Conservation (phyloP, 176 grass and related monocot species). For the Oryza punctata region DNA sequence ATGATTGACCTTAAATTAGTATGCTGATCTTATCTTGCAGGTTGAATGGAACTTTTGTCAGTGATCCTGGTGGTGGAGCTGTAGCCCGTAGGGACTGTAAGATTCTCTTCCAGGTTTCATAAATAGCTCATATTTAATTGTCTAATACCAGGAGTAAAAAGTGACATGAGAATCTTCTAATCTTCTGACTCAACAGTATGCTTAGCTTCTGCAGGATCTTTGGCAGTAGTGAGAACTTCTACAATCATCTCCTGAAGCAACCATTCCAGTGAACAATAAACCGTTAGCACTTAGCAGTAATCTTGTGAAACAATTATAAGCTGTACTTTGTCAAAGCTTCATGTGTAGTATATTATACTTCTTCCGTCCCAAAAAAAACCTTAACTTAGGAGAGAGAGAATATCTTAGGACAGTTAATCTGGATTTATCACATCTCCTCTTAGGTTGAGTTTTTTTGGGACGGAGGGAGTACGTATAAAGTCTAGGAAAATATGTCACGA, state of each 20-base stretch:
- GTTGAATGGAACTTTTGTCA: slow-evolving; percentile 37
- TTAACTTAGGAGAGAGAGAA: no score
- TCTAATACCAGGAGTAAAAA: slow-evolving; percentile 36
- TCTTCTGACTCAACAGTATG: not conserved
- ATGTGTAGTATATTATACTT: no score
- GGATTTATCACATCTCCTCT: no score
- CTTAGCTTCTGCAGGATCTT: not conserved
- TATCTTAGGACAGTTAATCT: no score
- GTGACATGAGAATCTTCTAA: slow-evolving; percentile 23
- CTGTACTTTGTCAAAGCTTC: no score
- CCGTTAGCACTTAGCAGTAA: not conserved
- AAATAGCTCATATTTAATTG: slow-evolving; percentile 12
- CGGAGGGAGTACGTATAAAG: no score
- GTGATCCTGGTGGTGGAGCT: slow-evolving; percentile 37
- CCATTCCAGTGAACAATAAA: not conserved
- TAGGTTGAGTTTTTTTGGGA: no score
- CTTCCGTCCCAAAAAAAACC: no score
- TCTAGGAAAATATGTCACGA: not conserved
- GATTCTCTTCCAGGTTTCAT: slow-evolving; percentile 46
- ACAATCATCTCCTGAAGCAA: not conserved
- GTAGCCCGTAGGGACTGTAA: slow-evolving; percentile 44
- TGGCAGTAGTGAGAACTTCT: not conserved
- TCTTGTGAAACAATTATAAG: not conserved
- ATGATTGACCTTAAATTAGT: slow-evolving; percentile 27
- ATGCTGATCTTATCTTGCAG: slow-evolving; percentile 33